These are phyloP conservation scores for Boletus tylopilopsis DNA, from an alignment of 768 basidiomycete species.

Conservation along the genomic window DNA sequence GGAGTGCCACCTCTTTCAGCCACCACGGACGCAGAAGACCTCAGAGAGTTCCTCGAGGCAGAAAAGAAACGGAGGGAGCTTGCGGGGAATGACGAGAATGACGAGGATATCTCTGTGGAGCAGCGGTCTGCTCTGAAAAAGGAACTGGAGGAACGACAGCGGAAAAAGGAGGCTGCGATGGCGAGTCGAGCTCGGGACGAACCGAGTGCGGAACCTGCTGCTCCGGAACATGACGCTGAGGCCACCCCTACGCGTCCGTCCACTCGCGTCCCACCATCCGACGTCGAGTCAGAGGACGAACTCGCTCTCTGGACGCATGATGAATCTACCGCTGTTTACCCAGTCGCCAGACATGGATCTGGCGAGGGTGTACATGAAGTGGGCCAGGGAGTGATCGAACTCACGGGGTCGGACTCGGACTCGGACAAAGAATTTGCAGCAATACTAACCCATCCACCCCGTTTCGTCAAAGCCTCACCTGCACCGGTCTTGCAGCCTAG, in stretches of 20 bases:
- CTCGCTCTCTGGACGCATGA: slow-evolving; percentile 40
- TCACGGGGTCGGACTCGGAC: slow-evolving; percentile 25
- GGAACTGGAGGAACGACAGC: slow-evolving; percentile 12
- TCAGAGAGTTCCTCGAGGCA: slow-evolving; percentile 63
- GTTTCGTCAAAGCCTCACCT: slow-evolving; percentile 8
- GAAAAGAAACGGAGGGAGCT: slow-evolving; percentile 51
- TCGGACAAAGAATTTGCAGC: slow-evolving; percentile 30
- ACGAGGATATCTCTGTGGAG: slow-evolving; percentile 23
- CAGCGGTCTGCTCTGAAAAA: slow-evolving; percentile 12
- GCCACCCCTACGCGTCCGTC: slow-evolving; percentile 17
- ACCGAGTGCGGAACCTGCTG: not conserved
- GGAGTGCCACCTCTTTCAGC: slow-evolving; percentile 43
- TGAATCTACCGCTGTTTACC: slow-evolving; percentile 39
- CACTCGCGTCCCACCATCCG: slow-evolving; percentile 4
- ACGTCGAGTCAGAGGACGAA: slow-evolving; percentile 48
- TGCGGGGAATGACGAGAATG: slow-evolving; percentile 26
- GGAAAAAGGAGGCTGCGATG: slow-evolving; percentile 7
- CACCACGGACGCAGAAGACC: slow-evolving; percentile 56
- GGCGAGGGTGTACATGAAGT: slow-evolving; percentile 13
- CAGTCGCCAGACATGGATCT: slow-evolving; percentile 17
- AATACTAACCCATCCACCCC: slow-evolving; percentile 23
- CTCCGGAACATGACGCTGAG: slow-evolving; percentile 7
- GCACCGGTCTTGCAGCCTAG: not conserved
- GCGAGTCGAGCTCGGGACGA: slow-evolving; percentile 5
- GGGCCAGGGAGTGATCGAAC: slow-evolving; percentile 24